Evolutionary conservation across 192 early-diverging fungal genomes (phyloP), one percentile per base, ranked within the genome.

Genomic region (Backusella circina): DNA sequence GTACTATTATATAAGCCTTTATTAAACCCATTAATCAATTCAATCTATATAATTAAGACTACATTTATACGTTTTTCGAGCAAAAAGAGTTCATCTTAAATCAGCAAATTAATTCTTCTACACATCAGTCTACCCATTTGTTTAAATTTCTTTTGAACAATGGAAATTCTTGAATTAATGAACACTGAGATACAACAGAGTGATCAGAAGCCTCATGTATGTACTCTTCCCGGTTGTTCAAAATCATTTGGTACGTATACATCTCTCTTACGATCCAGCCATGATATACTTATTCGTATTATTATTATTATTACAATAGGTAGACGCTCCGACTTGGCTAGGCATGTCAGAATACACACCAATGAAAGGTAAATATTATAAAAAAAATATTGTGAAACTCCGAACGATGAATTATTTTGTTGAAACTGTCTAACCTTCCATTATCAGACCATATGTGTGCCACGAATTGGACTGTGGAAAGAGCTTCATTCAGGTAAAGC

Each of bases 331-430:
- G 93, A 94, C 77, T 84, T 94, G 26, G 89, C 89, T 47, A 87
- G 93, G 38, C 93, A 94, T 84, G 83, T 82, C 32, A 86, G 93
- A 69, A 92, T 94, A 77, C 93, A 94, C 79, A 92, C 90, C 33
- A 91, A 91, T 74, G 92, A 93, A 75, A 88, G 90, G 88, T 86
- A 80, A 5, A 47, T 47, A 31, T 57, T 54, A 26, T 23, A 57
- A 57, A 57, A 44, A 23, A 57, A 57, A 23, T 21, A 1, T 57
- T 57, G 51, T 57, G 51, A 69, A 36, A 70, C 68, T 44, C 68
- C 68, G 68, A 21, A 70, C 38, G 6, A 16, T 47, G 51, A 12
- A 57, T 57, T 57, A 57, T 57, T 57, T 57, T 70, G 39, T 47
- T 47, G 18, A 39, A 32, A n/a, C 28, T 23, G 51, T 32, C 66